Percentiles rank a stretch among this genome's conserved stretches.
These are phyloP conservation scores for Comarum palustre DNA, from an alignment of 306 rosid species.

Conservation along the genomic window DNA sequence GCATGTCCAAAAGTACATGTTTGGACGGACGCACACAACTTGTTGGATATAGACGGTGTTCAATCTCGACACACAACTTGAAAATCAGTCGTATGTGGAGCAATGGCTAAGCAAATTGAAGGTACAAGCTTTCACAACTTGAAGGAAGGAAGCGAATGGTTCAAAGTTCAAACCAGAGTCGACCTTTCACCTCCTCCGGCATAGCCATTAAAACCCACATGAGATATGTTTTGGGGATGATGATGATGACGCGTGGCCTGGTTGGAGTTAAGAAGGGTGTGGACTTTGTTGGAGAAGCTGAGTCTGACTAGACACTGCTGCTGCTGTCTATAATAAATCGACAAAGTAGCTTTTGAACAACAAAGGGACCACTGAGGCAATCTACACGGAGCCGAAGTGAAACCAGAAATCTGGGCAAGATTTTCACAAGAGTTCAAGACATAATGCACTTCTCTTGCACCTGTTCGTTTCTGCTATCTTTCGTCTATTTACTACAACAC, in stretches of 20 bases:
- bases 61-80: background rate
- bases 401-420: constrained; percentile 14
- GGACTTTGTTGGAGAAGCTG: constrained; percentile 17
- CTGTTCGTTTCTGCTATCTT: background rate
- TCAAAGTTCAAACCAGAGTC: background rate
- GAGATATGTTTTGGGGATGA: background rate
- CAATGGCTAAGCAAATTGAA: background rate
- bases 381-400: constrained; percentile 27
- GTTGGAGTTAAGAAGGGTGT: constrained; percentile 13
- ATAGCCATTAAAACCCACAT: background rate
- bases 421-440: background rate
- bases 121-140: background rate
- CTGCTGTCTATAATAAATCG: constrained; percentile 32
- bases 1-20: background rate
- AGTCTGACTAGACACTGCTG: background rate
- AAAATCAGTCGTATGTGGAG: background rate
- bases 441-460: background rate
- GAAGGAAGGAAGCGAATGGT: background rate
- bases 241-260: constrained; percentile 51
- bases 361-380: constrained; percentile 33
- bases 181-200: background rate
- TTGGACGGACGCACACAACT: constrained; percentile 4
- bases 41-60: background rate
- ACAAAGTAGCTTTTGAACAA: constrained; percentile 58
- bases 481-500: constrained; percentile 1